Conservation (phyloP, 2,329 filamentous ascomycete species). For the Sporothrix pallida region DNA sequence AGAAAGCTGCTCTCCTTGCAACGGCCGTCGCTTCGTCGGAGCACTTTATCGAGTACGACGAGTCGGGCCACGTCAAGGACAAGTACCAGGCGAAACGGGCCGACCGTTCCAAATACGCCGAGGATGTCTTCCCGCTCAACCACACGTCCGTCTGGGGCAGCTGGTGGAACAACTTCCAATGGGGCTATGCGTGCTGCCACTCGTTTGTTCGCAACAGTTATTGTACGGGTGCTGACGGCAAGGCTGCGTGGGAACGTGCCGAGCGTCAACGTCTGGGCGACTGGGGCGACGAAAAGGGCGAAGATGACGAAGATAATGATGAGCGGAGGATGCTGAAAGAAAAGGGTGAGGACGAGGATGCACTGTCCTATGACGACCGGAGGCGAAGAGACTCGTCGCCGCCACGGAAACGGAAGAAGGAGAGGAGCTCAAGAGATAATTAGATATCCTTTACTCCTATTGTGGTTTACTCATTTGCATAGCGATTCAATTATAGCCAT, state of each 20-base stretch:
- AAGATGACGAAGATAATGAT: neutral
- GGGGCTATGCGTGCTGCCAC: slow-evolving; percentile 96
- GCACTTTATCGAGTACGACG: slow-evolving; percentile 91
- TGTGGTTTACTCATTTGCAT: slow-evolving; percentile 7
- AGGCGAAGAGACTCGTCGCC: slow-evolving; percentile 27
- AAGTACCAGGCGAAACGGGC: slow-evolving; percentile 72
- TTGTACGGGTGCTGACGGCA: slow-evolving; percentile 91
- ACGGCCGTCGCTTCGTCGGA: slow-evolving; percentile 80
- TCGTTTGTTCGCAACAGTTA: slow-evolving; percentile 96
- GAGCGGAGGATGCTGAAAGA: slow-evolving; percentile 25
- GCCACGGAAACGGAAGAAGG: slow-evolving; percentile 26
- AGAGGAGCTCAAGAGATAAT: slow-evolving; percentile 14
- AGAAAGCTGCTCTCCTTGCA: slow-evolving; percentile 56
- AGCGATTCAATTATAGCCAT: neutral
- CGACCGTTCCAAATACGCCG: slow-evolving; percentile 87
- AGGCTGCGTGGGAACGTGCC: slow-evolving; percentile 76
- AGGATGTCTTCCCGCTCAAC: slow-evolving; percentile 88
- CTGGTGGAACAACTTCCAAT: slow-evolving; percentile 95
- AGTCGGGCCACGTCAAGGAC: slow-evolving; percentile 88
- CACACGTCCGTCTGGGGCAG: slow-evolving; percentile 93
- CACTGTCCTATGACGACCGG: neutral
- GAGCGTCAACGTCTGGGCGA: slow-evolving; percentile 63
- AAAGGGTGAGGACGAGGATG: slow-evolving; percentile 23
- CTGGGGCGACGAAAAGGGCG: slow-evolving; percentile 43
- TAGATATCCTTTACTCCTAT: neutral